These are phyloP conservation scores for Simplicillium sp. DNA, from an alignment of 2,329 filamentous ascomycete genomes.

Conservation along the genomic window DNA sequence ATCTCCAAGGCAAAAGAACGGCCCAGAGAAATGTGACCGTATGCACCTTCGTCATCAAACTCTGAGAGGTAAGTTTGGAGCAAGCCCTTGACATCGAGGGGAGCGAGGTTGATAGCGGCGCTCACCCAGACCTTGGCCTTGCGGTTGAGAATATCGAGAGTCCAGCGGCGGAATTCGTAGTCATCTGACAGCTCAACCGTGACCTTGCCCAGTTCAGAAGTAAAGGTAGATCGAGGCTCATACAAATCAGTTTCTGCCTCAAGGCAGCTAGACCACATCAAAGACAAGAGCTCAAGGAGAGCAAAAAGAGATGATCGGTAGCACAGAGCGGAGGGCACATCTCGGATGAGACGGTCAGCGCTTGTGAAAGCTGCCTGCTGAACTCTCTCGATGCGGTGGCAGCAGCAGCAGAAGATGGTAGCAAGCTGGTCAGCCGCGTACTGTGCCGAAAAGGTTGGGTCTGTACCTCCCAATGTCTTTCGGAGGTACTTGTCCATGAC, in stretches of 20 bases:
- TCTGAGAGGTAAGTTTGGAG: conserved; percentile 95
- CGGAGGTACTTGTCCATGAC: conserved; percentile 72
- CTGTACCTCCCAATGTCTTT: conserved; percentile 61
- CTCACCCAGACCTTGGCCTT: conserved; percentile 75
- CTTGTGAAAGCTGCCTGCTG: conserved; percentile 78
- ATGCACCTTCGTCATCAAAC: conserved; percentile 82
- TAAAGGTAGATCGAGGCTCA: conserved; percentile 73
- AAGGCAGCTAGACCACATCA: conserved; percentile 93
- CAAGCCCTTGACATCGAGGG: conserved; percentile 87
- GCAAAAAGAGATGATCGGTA: conserved; percentile 87
- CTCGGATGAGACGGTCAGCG: conserved; percentile 75
- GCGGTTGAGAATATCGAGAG: conserved; percentile 67
- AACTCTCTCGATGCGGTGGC: conserved; percentile 84
- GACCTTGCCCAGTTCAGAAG: conserved; percentile 67
- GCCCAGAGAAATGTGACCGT: conserved; percentile 85
- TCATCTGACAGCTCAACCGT: conserved; percentile 90
- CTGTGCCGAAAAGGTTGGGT: conserved; percentile 77
- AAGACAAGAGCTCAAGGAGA: conserved; percentile 77
- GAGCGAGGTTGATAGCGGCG: conserved; percentile 71
- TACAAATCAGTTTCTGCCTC: conserved; percentile 94
- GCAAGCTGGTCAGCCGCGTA: conserved; percentile 86
- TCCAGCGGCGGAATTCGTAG: conserved; percentile 70
- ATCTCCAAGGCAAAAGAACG: conserved; percentile 92
- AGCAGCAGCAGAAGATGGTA: conserved; percentile 77
- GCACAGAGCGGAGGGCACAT: conserved; percentile 83